Evolutionary conservation across 257 asterid species (phyloP).

Genomic region (Solanum dulcamara): DNA sequence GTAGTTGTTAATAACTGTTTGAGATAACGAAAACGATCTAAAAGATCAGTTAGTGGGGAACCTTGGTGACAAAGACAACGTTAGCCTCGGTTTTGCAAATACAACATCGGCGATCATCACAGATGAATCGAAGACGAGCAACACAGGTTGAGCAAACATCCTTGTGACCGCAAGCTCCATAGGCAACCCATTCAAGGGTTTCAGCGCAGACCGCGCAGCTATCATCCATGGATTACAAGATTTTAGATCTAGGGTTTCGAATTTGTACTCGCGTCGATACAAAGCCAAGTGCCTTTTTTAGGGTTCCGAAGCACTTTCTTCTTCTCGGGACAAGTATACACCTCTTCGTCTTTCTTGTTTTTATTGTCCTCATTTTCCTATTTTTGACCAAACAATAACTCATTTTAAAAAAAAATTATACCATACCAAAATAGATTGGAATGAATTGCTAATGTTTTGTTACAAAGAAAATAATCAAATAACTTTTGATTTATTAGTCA

Average conservation of each 20-base stretch:
- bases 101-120: slow-evolving; percentile 90
- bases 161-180: slow-evolving; percentile 93
- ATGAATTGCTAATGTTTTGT: no score
- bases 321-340: neutral
- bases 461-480: no score
- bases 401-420: neutral
- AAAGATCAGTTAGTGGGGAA: neutral
- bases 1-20: neutral
- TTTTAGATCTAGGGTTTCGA: slow-evolving; percentile 1
- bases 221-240: slow-evolving; percentile 63
- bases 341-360: neutral
- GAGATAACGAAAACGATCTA: neutral
- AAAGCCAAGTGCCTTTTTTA: neutral
- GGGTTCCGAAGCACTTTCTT: neutral
- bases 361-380: neutral
- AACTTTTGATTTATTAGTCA: no score
- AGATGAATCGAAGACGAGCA: slow-evolving; percentile 95
- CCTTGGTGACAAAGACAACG: slow-evolving; percentile 85
- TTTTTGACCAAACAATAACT: neutral
- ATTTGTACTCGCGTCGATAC: neutral
- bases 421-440: no score
- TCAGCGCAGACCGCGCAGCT: slow-evolving; percentile 98
- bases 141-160: slow-evolving; percentile 98
- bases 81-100: slow-evolving; percentile 79
- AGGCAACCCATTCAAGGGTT: slow-evolving; percentile 89